These are phyloP conservation scores for Petunia axillaris DNA, from an alignment of 257 asterid species.

Conservation along the genomic window DNA sequence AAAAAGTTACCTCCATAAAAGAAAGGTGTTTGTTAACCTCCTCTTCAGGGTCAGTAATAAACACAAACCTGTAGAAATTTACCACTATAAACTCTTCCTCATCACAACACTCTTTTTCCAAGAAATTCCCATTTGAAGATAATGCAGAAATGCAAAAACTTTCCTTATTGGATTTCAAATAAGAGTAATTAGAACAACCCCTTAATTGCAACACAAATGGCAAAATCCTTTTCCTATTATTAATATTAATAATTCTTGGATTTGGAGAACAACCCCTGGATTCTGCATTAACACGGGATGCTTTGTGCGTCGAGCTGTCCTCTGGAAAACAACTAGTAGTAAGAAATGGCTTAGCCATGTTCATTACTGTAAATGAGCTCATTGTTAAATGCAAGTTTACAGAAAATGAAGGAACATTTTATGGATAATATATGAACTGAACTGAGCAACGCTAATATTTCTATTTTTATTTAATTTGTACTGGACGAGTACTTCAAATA, in stretches of 20 bases:
- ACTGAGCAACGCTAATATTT: no score
- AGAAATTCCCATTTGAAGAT: conserved; percentile 46
- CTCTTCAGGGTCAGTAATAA: conserved; percentile 63
- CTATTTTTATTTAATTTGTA: no score
- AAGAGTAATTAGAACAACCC: conserved; percentile 24
- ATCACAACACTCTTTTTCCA: conserved; percentile 37
- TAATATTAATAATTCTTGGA: conserved; percentile 23
- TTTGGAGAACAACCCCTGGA: neutral
- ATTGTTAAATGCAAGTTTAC: neutral
- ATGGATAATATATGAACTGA: no score
- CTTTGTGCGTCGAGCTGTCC: no score
- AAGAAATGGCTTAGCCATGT: conserved; percentile 20
- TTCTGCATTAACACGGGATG: no score
- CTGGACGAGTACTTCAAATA: no score
- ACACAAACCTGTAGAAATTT: conserved; percentile 76
- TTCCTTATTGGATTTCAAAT: conserved; percentile 29
- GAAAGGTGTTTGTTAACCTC: conserved; percentile 74
- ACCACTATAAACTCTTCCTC: conserved; percentile 76
- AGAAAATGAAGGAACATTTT: no score
- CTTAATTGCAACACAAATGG: conserved; percentile 24
- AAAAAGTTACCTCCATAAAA: conserved; percentile 68
- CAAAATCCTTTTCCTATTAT: conserved; percentile 35
- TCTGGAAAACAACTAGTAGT: conserved; percentile 20
- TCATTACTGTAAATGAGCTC: neutral
- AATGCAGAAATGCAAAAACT: conserved; percentile 43